phyloP scores from a whole-genome alignment of 306 rosid species.

The Mimosa bimucronata region DNA sequence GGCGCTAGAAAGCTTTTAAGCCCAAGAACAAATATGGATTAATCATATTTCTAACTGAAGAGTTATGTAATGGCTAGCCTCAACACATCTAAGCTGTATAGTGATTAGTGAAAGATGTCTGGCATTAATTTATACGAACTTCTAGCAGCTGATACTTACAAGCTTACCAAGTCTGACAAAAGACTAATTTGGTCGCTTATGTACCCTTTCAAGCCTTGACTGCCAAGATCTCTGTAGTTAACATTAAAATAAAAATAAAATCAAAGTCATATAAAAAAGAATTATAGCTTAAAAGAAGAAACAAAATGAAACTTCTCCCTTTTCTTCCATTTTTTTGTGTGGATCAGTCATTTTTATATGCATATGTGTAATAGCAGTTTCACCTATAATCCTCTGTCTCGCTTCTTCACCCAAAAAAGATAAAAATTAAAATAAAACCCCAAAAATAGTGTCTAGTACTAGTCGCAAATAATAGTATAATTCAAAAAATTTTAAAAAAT shows the following conservation, averaged over 20 bases:
- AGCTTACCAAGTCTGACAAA: conserved; percentile 90
- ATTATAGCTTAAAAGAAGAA: conserved; percentile 22
- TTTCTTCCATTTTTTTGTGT: background rate
- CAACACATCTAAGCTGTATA: conserved; percentile 1
- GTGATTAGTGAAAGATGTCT: conserved; percentile 37
- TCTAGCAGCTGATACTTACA: conserved; percentile 76
- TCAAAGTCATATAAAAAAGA: conserved; percentile 11
- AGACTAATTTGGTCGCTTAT: conserved; percentile 79
- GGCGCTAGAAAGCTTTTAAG: conserved; percentile 8
- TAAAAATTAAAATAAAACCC: no score
- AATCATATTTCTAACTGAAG: conserved; percentile 16
- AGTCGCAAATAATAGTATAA: background rate
- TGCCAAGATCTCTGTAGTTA: conserved; percentile 82
- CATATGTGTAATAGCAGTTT: conserved; percentile 5
- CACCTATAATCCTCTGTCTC: conserved; percentile 33
- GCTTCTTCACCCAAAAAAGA: background rate
- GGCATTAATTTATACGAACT: conserved; percentile 36
- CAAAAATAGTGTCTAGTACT: background rate
- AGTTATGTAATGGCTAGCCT: conserved; percentile 14
- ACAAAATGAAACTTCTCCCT: conserved; percentile 4
- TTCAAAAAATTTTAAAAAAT: background rate
- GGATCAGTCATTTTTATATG: conserved; percentile 16
- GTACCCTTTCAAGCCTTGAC: conserved; percentile 93
- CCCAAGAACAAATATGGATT: background rate
- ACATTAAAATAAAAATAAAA: conserved; percentile 34